Conservation (phyloP, 345 rosid species). For the Excoecaria cochinchinensis region DNA sequence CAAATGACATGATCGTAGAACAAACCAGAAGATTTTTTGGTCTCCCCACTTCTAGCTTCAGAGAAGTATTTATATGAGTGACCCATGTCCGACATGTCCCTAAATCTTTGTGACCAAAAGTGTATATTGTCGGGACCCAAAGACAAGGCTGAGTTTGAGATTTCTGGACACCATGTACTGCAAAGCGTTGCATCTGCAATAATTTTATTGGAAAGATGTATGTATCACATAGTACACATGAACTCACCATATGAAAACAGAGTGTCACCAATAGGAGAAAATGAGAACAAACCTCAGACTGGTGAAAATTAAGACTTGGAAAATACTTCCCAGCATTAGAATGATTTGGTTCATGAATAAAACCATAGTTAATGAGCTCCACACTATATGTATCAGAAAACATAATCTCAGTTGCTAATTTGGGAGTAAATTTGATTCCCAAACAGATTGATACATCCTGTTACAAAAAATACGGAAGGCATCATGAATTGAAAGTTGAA, state of each 20-base stretch:
- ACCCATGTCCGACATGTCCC: conserved; percentile 71
- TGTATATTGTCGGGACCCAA: conserved; percentile 46
- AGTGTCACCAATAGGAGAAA: conserved; percentile 1
- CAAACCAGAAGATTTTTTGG: conserved; percentile 83
- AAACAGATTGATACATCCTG: conserved; percentile 58
- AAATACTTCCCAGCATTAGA: conserved; percentile 44
- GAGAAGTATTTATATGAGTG: conserved; percentile 45
- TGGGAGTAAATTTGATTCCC: conserved; percentile 43
- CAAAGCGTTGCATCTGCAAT: conserved; percentile 68
- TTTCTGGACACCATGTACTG: conserved; percentile 52
- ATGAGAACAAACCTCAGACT: conserved; percentile 47
- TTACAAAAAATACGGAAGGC: conserved; percentile 23
- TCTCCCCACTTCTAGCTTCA: conserved; percentile 54
- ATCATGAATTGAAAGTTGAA: conserved; percentile 12
- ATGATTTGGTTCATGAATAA: conserved; percentile 35
- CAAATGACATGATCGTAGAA: conserved; percentile 15
- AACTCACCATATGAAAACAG: conserved; percentile 3
- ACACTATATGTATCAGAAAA: conserved; percentile 72
- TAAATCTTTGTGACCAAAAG: conserved; percentile 71
- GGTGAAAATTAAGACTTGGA: conserved; percentile 25
- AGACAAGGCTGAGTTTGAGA: conserved; percentile 65
- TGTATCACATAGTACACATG: conserved; percentile 4
- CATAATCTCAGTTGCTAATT: conserved; percentile 36
- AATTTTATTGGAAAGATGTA: conserved; percentile 3
- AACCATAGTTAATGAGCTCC: conserved; percentile 47